Base-by-base conservation (phyloP, 1,139 yeast species). In the Candida sanyaensis region DNA sequence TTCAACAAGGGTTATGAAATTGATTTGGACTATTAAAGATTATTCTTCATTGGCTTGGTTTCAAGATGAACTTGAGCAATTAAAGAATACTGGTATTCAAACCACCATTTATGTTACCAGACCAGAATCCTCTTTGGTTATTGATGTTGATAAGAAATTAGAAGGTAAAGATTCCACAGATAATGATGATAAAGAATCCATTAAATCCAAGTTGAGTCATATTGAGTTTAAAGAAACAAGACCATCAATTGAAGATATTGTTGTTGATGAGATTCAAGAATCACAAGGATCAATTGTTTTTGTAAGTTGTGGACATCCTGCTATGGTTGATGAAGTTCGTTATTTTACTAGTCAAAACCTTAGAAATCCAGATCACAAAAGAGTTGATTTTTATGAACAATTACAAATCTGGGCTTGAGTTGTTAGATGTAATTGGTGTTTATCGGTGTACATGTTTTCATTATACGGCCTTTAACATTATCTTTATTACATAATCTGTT, bases 281-380 rank as follows among this genome's bases (percentile, higher is more conserved):
- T 60, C 72, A 5, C 43, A 50, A 1, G 75, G 73, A 5, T 66
- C 77, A 1, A 60, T 71, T 38, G 77, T 78, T 0, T 71, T 80
- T 45, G 65, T 77, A 2, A 62, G 78, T 5, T 81, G 86, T 65
- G 85, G 85, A 2, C 82, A 80, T 45, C 78, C 81, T 13, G 50
- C 58, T 6, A 71, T 80, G 78, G 81, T 79, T 49, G 86, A 81
- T 56, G 73, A 71, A 30, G 52, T 80, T 36, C 65, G 86, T 46
- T 59, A 65, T 40, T 48, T 59, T 21, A 69, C 71, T 9, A 70
- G 69, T 12, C 49, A 60, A 8, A 55, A 63, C 37, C 48, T 69
- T 11, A 63, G 64, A 39, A 55, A 60, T 26, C 49, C 62, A 2
- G 56, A 61, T 3, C 57, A 55, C 4, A 67, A 64, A 44, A 61